Base-by-base conservation (phyloP, 306 rosid genomes). In the Adenanthera pavonina region DNA sequence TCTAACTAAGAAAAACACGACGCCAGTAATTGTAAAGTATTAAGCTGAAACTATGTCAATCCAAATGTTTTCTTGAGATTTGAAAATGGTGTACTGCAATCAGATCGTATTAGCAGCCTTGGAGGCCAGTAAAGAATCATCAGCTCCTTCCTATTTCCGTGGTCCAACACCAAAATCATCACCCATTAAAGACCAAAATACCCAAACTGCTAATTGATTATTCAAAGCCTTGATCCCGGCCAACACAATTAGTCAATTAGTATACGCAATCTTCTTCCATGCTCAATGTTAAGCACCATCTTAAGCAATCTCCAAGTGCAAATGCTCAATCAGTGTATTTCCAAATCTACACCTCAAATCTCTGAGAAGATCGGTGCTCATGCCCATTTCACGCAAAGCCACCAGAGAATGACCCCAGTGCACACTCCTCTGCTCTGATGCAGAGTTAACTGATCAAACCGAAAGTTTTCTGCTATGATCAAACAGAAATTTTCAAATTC, bases 261-360 rank as follows among this genome's bases (percentile, higher is more conserved):
- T 87, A 87, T 49, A 89, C 36, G 74, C 94, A 92, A 86, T 90
- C 92, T 86, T 90, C 88, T 90, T 91, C 98, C 94, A 90, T 90
- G 88, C 86, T 83, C 84, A 71, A 59, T 20, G 83, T 70, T 65
- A 77, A 78, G 73, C 82, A 87, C 81, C 85, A 89, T 81, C 84
- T 81, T 82, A 89, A 67, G 86, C 89, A 81, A 84, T 84, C 85
- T 74, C 83, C 81, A 68, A 91, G 85, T 81, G 76, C 78, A 85
- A 86, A 78, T 86, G 83, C 84, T 74, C 89, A 85, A 85, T 11
- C 81, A 46, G 72, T 16, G 81, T 56, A 77, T 56, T 40, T 75
- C 84, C 87, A 74, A 83, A 82, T 62, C 84, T 88, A 73, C 11
- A 83, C 69, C 41, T 61, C 47, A 61, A 76, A 49, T 43, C 69